phyloP scores from a whole-genome alignment of 495 filamentous ascomycete genomes.

The Tuber calosporum region DNA sequence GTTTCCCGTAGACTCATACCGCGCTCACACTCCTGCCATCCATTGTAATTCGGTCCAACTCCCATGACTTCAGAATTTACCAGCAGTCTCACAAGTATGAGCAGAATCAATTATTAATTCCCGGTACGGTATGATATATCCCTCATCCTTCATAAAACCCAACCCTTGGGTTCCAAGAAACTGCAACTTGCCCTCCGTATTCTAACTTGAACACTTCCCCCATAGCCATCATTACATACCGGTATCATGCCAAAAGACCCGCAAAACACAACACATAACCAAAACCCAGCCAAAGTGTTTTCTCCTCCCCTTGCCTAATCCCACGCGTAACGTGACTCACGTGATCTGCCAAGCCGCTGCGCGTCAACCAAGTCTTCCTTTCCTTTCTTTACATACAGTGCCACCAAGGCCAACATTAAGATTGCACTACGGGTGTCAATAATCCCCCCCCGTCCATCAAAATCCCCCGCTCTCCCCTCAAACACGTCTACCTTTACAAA shows the following conservation, averaged over 20 bases:
- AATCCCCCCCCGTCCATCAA: neutral
- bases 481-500: neutral
- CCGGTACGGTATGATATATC: neutral
- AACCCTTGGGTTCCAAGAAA: neutral
- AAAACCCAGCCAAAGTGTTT: neutral
- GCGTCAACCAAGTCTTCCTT: slow-evolving; percentile 3
- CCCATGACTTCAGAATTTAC: neutral
- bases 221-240: neutral
- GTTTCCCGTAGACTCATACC: neutral
- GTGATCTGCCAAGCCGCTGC: neutral
- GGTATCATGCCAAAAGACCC: neutral
- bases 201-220: too few relatives aligned
- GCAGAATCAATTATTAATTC: neutral
- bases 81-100: neutral
- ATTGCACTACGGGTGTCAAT: too few relatives aligned
- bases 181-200: neutral
- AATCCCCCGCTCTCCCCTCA: neutral
- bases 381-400: neutral
- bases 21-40: neutral
- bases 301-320: neutral
- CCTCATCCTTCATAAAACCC: neutral
- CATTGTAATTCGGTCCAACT: neutral
- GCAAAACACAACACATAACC: neutral
- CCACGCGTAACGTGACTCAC: neutral
- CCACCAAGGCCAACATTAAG: neutral